phyloP scores from a whole-genome alignment of 75 land plant species.

The Picea glauca region DNA sequence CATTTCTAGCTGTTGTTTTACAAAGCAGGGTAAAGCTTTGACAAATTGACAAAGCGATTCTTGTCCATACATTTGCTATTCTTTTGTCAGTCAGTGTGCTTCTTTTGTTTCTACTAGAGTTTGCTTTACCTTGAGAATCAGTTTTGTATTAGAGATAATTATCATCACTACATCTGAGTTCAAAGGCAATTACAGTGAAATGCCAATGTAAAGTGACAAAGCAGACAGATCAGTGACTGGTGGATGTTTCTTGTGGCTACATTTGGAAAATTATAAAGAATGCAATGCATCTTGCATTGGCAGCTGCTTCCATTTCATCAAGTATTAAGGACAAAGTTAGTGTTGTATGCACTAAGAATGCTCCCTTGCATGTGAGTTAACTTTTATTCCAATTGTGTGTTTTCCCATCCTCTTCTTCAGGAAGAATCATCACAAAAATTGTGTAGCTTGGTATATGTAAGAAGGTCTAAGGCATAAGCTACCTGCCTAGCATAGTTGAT shows the following conservation, averaged over 20 bases:
- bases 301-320: not conserved
- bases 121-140: not conserved
- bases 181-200: not conserved
- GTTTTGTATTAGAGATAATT: not conserved
- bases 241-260: not conserved
- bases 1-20: not conserved
- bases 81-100: slow-evolving; percentile 1
- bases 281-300: not conserved
- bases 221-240: not conserved
- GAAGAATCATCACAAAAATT: not conserved
- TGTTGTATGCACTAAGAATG: not conserved
- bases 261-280: not conserved
- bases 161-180: not conserved
- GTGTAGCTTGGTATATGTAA: not conserved
- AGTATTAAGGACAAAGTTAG: not conserved
- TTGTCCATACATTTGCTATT: not conserved
- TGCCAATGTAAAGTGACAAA: not conserved
- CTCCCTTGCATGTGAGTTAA: not conserved
- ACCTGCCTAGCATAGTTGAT: not conserved
- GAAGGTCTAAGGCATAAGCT: not conserved
- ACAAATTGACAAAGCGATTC: not conserved
- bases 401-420: not conserved
- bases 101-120: not conserved
- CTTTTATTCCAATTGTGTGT: not conserved
- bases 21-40: not conserved